Percentiles rank a stretch among this genome's conserved stretches.
Evolutionary conservation across 768 basidiomycete genomes (phyloP).

Genomic region (Mycena latifolia): DNA sequence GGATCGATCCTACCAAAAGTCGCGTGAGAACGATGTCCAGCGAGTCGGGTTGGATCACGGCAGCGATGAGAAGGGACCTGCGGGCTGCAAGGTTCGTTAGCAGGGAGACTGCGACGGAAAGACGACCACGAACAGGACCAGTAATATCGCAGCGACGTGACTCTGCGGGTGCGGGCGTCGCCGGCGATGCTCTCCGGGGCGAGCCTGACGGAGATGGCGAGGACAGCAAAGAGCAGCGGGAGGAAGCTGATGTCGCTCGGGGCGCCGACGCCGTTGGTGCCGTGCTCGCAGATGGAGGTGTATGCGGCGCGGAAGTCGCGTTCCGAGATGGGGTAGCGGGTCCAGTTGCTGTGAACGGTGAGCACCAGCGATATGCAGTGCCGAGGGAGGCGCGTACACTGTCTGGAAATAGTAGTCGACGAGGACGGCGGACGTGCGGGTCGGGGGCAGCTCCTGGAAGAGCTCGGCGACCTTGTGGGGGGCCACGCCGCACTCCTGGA

Average conservation of each 20-base stretch:
- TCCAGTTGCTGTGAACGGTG: constrained; percentile 79
- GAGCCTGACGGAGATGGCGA: constrained; percentile 88
- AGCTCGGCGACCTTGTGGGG: constrained; percentile 93
- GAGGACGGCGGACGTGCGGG: constrained; percentile 78
- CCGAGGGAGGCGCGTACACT: constrained; percentile 62
- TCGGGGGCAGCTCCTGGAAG: constrained; percentile 88
- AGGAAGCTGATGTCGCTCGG: constrained; percentile 87
- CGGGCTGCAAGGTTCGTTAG: constrained; percentile 66
- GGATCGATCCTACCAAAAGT: constrained; percentile 81
- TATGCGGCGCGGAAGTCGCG: constrained; percentile 83
- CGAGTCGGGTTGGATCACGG: constrained; percentile 93
- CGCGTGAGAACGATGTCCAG: constrained; percentile 93
- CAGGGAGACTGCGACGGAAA: constrained; percentile 23
- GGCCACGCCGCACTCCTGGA: constrained; percentile 93
- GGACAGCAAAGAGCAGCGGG: constrained; percentile 92
- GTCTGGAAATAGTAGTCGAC: constrained; percentile 85
- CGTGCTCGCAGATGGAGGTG: constrained; percentile 70
- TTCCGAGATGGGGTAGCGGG: constrained; percentile 92
- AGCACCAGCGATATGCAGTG: background rate
- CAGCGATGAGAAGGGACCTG: constrained; percentile 88
- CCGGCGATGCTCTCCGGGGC: constrained; percentile 90
- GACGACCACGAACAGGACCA: constrained; percentile 86
- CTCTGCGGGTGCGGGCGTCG: constrained; percentile 77
- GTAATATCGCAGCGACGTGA: constrained; percentile 91
- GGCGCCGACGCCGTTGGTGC: constrained; percentile 68